A percentile compares a stretch with the other conserved stretches of the same genome.
phyloP scores from a whole-genome alignment of 192 early-diverging fungal species.

The Coemansia sp. region DNA sequence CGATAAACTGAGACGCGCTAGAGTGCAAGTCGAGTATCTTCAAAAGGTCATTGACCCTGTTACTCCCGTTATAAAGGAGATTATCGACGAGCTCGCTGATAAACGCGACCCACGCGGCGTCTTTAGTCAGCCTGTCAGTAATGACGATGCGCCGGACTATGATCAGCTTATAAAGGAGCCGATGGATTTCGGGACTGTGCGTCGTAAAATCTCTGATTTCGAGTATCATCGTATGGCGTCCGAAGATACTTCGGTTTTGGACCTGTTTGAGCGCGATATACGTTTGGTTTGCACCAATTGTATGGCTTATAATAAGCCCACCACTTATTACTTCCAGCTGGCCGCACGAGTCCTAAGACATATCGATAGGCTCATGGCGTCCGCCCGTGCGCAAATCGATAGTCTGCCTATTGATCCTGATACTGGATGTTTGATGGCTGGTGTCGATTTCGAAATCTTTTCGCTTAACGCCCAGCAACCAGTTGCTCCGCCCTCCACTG shows the following conservation, averaged over 20 bases:
- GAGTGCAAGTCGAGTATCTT: slow-evolving; percentile 66
- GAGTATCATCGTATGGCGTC: slow-evolving; percentile 49
- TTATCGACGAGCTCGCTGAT: slow-evolving; percentile 67
- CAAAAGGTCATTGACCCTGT: slow-evolving; percentile 73
- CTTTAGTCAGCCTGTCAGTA: slow-evolving; percentile 72
- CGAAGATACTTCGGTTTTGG: slow-evolving; percentile 22
- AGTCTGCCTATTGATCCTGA: slow-evolving; percentile 38
- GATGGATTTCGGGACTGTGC: slow-evolving; percentile 78
- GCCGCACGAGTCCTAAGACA: slow-evolving; percentile 39
- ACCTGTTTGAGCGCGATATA: slow-evolving; percentile 61
- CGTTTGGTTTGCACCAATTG: slow-evolving; percentile 45
- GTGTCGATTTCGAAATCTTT: slow-evolving; percentile 35
- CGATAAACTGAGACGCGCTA: slow-evolving; percentile 66
- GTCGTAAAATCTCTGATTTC: slow-evolving; percentile 58
- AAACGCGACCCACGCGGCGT: slow-evolving; percentile 72
- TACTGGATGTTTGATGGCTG: slow-evolving; percentile 35
- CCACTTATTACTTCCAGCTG: slow-evolving; percentile 49
- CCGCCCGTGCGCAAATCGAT: slow-evolving; percentile 7
- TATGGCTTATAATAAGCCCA: slow-evolving; percentile 51
- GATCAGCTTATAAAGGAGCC: slow-evolving; percentile 66
- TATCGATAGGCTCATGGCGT: slow-evolving; percentile 26
- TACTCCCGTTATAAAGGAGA: slow-evolving; percentile 64
- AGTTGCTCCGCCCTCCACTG: slow-evolving; percentile 2
- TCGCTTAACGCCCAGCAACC: slow-evolving; percentile 17
- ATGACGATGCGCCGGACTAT: slow-evolving; percentile 76